A percentile compares a stretch with the other conserved stretches of the same genome.
Evolutionary conservation across 768 basidiomycete genomes (phyloP).

Genomic region (Boletus insuetus): DNA sequence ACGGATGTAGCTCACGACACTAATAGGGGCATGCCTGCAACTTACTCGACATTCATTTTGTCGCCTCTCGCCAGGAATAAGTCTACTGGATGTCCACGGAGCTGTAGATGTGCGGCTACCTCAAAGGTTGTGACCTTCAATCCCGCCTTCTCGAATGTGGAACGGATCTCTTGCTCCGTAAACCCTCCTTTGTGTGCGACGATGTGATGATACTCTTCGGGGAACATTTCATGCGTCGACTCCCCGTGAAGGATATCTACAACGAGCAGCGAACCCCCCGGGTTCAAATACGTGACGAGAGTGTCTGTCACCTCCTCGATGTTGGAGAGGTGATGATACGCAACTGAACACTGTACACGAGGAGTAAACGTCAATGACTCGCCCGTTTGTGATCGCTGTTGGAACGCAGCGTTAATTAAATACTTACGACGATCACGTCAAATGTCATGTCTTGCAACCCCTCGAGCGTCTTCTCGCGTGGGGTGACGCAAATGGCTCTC

Average conservation of each 20-base stretch:
- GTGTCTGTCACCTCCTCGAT: constrained; percentile 48
- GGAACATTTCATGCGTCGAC: constrained; percentile 25
- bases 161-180: constrained; percentile 44
- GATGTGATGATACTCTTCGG: constrained; percentile 37
- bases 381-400: too few species aligned
- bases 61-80: constrained; percentile 60
- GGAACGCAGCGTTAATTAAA: background rate
- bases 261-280: constrained; percentile 58
- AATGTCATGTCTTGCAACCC: constrained; percentile 57
- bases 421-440: constrained; percentile 67
- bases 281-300: constrained; percentile 58
- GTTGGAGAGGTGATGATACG: constrained; percentile 63
- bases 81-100: constrained; percentile 33
- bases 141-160: constrained; percentile 52
- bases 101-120: constrained; percentile 30
- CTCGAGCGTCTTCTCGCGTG: constrained; percentile 46
- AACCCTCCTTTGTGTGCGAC: constrained; percentile 60
- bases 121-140: constrained; percentile 45
- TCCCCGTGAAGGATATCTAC: constrained; percentile 45
- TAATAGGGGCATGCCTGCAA: background rate
- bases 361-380: background rate
- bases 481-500: constrained; percentile 50
- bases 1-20: background rate
- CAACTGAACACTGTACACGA: constrained; percentile 49
- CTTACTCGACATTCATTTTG: constrained; percentile 24